Evolutionary conservation across 1,284 basidiomycete species (phyloP).

Genomic region (Cutaneotrichosporon cavernicola): DNA sequence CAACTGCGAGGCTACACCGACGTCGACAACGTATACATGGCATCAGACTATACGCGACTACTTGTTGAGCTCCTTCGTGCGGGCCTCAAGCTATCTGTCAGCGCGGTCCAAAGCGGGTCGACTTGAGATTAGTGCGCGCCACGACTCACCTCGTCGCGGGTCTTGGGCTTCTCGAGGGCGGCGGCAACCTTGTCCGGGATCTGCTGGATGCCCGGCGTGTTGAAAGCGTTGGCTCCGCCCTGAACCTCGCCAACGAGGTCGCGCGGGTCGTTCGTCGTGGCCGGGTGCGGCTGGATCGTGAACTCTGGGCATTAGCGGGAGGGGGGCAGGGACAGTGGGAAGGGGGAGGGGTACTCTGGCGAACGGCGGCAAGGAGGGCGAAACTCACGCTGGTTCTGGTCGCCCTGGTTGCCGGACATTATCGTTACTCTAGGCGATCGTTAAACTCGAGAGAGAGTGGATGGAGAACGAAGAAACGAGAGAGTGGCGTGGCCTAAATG

Average conservation of each 20-base stretch:
- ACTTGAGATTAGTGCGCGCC: neutral
- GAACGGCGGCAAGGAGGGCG: neutral
- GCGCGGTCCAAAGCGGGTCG: neutral
- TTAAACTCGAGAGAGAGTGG: neutral
- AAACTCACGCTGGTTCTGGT: neutral
- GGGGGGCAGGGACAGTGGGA: neutral
- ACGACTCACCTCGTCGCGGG: constrained; percentile 51
- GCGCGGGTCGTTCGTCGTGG: constrained; percentile 53
- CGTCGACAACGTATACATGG: constrained; percentile 4
- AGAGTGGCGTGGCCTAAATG: neutral
- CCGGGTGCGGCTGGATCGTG: constrained; percentile 55
- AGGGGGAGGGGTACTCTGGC: neutral
- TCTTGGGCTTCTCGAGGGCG: constrained; percentile 51
- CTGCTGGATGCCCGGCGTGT: constrained; percentile 46
- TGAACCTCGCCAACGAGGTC: constrained; percentile 44
- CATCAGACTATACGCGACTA: constrained; percentile 7
- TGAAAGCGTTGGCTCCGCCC: constrained; percentile 44
- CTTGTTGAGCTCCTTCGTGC: constrained; percentile 26
- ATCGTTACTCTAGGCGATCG: neutral
- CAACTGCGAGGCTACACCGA: neutral
- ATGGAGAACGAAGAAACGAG: neutral
- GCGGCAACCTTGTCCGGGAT: constrained; percentile 39
- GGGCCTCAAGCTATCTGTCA: constrained; percentile 20
- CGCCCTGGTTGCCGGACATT: neutral
- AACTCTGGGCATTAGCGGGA: constrained; percentile 30